These are phyloP conservation scores for Baudoinia panamericana DNA, from an alignment of 495 filamentous ascomycete genomes.

Conservation along the genomic window DNA sequence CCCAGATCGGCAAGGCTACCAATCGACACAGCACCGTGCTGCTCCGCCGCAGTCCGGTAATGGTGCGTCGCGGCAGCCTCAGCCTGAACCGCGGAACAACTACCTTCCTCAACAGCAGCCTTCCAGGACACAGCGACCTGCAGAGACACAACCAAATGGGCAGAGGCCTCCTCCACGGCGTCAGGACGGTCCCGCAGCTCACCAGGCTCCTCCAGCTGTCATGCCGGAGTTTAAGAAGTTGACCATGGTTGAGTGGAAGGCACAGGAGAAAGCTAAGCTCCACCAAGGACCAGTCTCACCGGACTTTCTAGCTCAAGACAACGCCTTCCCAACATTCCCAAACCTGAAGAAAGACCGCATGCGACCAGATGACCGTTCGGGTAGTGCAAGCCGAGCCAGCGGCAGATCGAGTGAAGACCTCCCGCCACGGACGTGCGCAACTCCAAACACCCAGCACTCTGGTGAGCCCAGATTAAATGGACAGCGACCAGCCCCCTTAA, in stretches of 20 bases:
- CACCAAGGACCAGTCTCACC: conserved; percentile 5
- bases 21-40: no score
- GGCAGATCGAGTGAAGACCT: conserved; percentile 12
- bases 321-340: conserved; percentile 25
- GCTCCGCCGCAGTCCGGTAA: no score
- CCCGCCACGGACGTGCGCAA: background rate
- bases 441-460: background rate
- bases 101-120: background rate
- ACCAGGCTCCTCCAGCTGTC: conserved; percentile 1
- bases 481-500: background rate
- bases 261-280: conserved; percentile 11
- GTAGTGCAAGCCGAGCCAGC: conserved; percentile 12
- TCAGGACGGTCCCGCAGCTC: background rate
- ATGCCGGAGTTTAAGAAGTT: conserved; percentile 1
- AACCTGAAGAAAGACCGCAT: conserved; percentile 10
- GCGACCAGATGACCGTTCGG: conserved; percentile 1
- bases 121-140: conserved; percentile 1
- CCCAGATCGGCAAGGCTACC: background rate
- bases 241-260: conserved; percentile 17
- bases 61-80: background rate
- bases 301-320: conserved; percentile 17
- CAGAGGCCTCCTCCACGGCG: background rate
- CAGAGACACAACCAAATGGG: background rate
- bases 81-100: background rate
- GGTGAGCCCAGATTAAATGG: background rate